Percentiles rank a stretch among this genome's conserved stretches.
These are phyloP conservation scores for Akebia trifoliata DNA, from an alignment of 164 flowering plant species.

Conservation along the genomic window DNA sequence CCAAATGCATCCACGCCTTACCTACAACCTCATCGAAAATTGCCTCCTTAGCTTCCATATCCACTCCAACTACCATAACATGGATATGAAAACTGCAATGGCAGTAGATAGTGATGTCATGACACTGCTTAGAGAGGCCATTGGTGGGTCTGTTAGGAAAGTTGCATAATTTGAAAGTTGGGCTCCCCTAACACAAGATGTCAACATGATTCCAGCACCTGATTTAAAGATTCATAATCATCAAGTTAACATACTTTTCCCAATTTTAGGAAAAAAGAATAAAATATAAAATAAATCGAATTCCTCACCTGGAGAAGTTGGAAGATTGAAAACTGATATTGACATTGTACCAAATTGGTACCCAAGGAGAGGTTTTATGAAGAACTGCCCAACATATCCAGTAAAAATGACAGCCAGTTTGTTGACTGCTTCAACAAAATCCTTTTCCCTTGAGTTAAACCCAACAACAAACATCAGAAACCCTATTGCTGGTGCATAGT, in stretches of 20 bases:
- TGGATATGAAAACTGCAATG: slow-evolving; percentile 74
- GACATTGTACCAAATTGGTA: slow-evolving; percentile 66
- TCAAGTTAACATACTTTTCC: slow-evolving; percentile 6
- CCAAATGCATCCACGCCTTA: too few species aligned
- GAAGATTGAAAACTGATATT: slow-evolving; percentile 58
- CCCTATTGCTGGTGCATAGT: slow-evolving; percentile 95
- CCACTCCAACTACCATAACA: too few species aligned
- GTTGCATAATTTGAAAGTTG: slow-evolving; percentile 97
- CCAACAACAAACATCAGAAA: slow-evolving; percentile 99
- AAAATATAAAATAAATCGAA: slow-evolving; percentile 4
- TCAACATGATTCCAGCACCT: slow-evolving; percentile 97
- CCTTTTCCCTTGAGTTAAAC: slow-evolving; percentile 82
- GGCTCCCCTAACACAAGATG: slow-evolving; percentile 94
- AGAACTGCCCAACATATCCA: slow-evolving; percentile 81
- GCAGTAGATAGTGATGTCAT: slow-evolving; percentile 97
- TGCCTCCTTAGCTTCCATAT: too few species aligned
- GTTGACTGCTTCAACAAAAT: slow-evolving; percentile 80
- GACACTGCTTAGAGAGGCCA: slow-evolving; percentile 96
- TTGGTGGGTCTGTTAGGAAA: slow-evolving; percentile 75
- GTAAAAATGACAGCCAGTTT: slow-evolving; percentile 69
- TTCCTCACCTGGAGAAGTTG: slow-evolving; percentile 64
- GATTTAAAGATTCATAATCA: slow-evolving; percentile 18
- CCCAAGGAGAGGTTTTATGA: slow-evolving; percentile 79
- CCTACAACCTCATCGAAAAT: too few species aligned
- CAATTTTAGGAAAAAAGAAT: slow-evolving; percentile 1